These are phyloP conservation scores for Suillus clintonianus DNA, from an alignment of 768 basidiomycete species.

Conservation along the genomic window DNA sequence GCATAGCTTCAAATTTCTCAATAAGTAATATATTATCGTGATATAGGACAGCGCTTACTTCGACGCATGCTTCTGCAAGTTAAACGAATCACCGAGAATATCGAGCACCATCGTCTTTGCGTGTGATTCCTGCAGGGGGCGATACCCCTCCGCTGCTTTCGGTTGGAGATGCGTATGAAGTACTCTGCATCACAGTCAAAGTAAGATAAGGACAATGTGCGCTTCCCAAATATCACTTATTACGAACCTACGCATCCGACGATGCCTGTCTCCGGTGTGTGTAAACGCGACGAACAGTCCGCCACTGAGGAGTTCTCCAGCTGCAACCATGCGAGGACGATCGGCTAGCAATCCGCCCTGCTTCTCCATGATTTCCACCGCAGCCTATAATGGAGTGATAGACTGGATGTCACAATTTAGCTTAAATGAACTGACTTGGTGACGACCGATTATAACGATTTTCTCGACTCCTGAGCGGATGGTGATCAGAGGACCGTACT, in stretches of 20 bases:
- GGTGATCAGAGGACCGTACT: constrained; percentile 26
- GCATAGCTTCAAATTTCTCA: constrained; percentile 17
- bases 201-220: background rate
- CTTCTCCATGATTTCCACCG: constrained; percentile 58
- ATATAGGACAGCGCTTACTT: constrained; percentile 37
- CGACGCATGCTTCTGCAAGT: constrained; percentile 25
- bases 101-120: constrained; percentile 9
- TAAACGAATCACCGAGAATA: constrained; percentile 21
- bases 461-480: constrained; percentile 22
- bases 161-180: constrained; percentile 54
- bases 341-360: constrained; percentile 50
- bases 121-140: constrained; percentile 41
- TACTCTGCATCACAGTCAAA: constrained; percentile 34
- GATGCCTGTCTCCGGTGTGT: constrained; percentile 49
- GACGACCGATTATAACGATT: constrained; percentile 28
- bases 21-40: background rate
- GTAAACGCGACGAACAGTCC: constrained; percentile 53
- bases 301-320: constrained; percentile 52
- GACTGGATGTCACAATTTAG: background rate
- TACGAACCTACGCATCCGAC: constrained; percentile 52
- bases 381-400: constrained; percentile 31
- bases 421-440: constrained; percentile 13
- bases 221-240: background rate
- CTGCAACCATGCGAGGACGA: constrained; percentile 48
- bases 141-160: constrained; percentile 44